phyloP scores from a whole-genome alignment of 2,329 filamentous ascomycete species.

The Claviceps pusilla region DNA sequence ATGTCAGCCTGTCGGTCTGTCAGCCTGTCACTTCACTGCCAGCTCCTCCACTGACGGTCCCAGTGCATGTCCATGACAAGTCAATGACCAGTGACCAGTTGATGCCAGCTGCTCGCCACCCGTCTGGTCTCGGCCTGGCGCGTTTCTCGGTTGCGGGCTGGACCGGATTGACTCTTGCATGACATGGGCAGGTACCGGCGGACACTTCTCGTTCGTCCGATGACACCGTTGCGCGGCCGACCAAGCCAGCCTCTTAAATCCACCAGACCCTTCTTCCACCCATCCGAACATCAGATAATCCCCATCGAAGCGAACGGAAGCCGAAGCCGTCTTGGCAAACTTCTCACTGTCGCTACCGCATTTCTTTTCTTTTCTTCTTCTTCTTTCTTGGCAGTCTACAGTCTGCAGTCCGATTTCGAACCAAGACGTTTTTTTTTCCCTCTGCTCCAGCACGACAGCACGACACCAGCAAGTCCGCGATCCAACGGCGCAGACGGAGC shows the following conservation, averaged over 20 bases:
- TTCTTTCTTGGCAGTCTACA: no score
- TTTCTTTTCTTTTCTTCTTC: no score
- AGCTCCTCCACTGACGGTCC: background rate
- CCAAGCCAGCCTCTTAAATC: background rate
- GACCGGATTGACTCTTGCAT: background rate
- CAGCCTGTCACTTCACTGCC: no score
- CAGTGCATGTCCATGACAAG: background rate
- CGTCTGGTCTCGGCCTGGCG: background rate
- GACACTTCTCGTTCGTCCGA: slow-evolving; percentile 2
- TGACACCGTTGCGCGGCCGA: background rate
- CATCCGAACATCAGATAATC: background rate
- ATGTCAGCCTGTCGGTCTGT: no score
- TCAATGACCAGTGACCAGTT: background rate
- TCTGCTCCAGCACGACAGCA: no score
- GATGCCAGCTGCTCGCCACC: background rate
- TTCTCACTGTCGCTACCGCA: no score
- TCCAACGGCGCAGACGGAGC: no score
- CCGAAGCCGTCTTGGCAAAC: background rate
- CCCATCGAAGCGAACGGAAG: background rate
- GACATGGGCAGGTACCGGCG: background rate
- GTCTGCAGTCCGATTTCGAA: no score
- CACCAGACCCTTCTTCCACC: background rate
- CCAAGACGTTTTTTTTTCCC: no score
- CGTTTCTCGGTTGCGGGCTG: background rate
- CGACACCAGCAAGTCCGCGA: no score